These are phyloP conservation scores for Magnolia sinica DNA, from an alignment of 164 flowering plant genomes.

Conservation along the genomic window DNA sequence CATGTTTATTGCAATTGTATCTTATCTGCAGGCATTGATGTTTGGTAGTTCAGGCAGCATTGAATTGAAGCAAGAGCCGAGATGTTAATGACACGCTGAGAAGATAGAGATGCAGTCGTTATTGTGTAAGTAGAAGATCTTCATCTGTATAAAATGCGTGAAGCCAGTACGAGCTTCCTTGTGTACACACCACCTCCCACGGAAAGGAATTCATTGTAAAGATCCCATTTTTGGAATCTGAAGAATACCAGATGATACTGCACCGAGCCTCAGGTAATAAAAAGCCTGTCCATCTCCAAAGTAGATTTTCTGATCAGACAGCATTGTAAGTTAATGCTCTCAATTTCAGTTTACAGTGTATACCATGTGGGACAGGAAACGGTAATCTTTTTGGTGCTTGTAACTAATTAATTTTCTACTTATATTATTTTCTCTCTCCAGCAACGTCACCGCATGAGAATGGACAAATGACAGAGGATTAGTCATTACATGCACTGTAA, in stretches of 20 bases:
- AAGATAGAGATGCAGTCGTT: slow-evolving; percentile 13
- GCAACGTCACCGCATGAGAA: neutral
- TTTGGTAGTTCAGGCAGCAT: slow-evolving; percentile 25
- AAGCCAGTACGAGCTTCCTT: slow-evolving; percentile 25
- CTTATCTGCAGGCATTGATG: slow-evolving; percentile 11
- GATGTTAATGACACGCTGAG: slow-evolving; percentile 33
- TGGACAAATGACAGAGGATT: too few species aligned
- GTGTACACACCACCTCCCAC: slow-evolving; percentile 22
- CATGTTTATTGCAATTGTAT: neutral
- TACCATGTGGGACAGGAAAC: slow-evolving; percentile 18
- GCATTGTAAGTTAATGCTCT: slow-evolving; percentile 14
- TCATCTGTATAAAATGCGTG: slow-evolving; percentile 32
- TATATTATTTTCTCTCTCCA: neutral
- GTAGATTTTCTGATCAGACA: slow-evolving; percentile 9
- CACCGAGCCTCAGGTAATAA: slow-evolving; percentile 28
- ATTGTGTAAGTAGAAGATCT: slow-evolving; percentile 33
- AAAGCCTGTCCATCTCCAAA: slow-evolving; percentile 9
- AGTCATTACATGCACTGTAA: too few species aligned
- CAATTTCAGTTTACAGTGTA: slow-evolving; percentile 11
- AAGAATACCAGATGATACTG: slow-evolving; percentile 18
- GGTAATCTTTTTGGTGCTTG: slow-evolving; percentile 16
- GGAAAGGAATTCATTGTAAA: slow-evolving; percentile 24
- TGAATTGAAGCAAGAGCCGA: slow-evolving; percentile 62
- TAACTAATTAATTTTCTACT: neutral
- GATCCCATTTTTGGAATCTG: slow-evolving; percentile 37